A percentile compares a stretch with the other conserved stretches of the same genome.
Evolutionary conservation across 768 basidiomycete genomes (phyloP).

Genomic region (Candolleomyces eurysporus): DNA sequence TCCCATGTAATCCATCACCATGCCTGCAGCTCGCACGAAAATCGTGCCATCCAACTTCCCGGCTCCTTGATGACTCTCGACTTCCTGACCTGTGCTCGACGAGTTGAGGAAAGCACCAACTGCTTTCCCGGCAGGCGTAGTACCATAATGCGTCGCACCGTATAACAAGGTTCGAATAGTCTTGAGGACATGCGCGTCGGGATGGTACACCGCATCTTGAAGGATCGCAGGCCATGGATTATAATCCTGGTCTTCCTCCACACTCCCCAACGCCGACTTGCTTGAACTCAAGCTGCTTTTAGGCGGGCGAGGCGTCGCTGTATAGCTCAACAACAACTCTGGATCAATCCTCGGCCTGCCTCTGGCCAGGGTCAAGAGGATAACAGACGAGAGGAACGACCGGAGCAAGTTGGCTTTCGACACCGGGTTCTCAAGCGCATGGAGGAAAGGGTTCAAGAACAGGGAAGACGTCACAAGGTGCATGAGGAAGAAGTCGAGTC

Average conservation of each 20-base stretch:
- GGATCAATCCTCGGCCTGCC: conserved; percentile 55
- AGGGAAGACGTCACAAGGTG: conserved; percentile 53
- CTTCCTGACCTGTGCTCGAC: conserved; percentile 12
- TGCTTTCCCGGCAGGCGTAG: conserved; percentile 34
- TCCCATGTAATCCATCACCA: conserved; percentile 53
- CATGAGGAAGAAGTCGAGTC: conserved; percentile 60
- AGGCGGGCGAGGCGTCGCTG: conserved; percentile 37
- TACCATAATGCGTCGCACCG: conserved; percentile 48
- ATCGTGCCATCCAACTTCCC: conserved; percentile 51
- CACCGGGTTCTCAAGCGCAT: conserved; percentile 26
- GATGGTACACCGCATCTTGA: conserved; percentile 43
- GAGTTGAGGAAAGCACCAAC: conserved; percentile 33
- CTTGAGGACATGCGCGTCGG: conserved; percentile 54
- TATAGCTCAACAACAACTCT: conserved; percentile 45
- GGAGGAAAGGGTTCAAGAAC: conserved; percentile 45
- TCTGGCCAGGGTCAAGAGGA: conserved; percentile 34
- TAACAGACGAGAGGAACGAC: conserved; percentile 35
- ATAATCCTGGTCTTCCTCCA: conserved; percentile 31
- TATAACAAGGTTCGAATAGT: conserved; percentile 45
- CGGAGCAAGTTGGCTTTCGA: conserved; percentile 47
- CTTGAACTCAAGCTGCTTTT: conserved; percentile 9
- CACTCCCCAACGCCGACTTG: conserved; percentile 31
- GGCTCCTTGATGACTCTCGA: conserved; percentile 46
- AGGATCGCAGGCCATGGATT: conserved; percentile 56
- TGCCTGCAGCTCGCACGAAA: conserved; percentile 56